phyloP scores from a whole-genome alignment of 768 basidiomycete species.

The Phanerochaete sordida region DNA sequence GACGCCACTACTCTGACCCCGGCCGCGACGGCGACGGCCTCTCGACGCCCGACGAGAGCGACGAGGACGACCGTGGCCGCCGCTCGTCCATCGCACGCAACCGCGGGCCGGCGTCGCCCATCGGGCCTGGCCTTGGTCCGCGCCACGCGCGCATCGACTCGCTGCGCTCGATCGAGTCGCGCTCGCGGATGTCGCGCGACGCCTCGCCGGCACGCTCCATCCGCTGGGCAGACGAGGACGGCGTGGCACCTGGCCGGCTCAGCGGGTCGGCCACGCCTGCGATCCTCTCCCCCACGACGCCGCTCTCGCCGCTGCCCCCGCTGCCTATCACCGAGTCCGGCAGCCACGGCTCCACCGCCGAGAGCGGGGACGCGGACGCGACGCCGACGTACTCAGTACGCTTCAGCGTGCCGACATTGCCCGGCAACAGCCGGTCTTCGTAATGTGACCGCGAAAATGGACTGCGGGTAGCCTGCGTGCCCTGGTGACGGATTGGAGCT shows the following conservation, averaged over 20 bases:
- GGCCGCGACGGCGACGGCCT: background rate
- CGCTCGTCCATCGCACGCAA: background rate
- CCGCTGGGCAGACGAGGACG: constrained; percentile 40
- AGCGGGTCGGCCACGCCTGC: constrained; percentile 16
- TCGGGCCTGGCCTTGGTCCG: constrained; percentile 12
- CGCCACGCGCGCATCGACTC: constrained; percentile 29
- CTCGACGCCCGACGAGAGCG: background rate
- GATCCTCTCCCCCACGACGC: constrained; percentile 14
- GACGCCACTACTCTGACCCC: constrained; percentile 1
- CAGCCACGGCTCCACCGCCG: background rate
- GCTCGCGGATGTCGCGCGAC: constrained; percentile 26
- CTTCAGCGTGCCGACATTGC: constrained; percentile 9
- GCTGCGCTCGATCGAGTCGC: constrained; percentile 21
- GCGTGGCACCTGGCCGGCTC: constrained; percentile 4
- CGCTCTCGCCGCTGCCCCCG: constrained; percentile 16
- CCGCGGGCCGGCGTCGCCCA: constrained; percentile 4
- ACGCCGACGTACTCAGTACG: constrained; percentile 1
- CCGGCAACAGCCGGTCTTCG: background rate
- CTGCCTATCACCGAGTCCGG: background rate
- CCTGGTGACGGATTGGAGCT: background rate
- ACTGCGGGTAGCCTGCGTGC: background rate
- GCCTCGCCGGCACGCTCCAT: constrained; percentile 46
- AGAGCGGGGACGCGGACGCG: background rate
- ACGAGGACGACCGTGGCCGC: constrained; percentile 19
- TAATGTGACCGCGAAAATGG: background rate